Percentiles rank a stretch among this genome's conserved stretches.
Evolutionary conservation across 108 stramenopile species (phyloP).

Genomic region (Nitzschia sp.): DNA sequence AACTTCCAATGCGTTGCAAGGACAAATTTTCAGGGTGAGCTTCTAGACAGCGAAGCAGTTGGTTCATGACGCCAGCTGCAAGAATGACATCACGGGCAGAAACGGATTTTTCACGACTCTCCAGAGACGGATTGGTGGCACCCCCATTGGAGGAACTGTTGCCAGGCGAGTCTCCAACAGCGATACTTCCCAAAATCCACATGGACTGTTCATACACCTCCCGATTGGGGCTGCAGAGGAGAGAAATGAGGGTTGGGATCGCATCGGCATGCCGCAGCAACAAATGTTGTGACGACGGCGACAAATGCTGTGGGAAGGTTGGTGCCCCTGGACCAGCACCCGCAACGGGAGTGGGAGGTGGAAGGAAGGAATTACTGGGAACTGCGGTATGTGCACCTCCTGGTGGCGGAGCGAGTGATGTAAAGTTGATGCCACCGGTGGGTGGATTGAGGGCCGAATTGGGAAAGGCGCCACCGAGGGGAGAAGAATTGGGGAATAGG

Average conservation of each 20-base stretch:
- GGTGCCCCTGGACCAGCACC: not conserved
- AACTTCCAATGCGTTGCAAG: conserved; percentile 76
- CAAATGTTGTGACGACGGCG: conserved; percentile 68
- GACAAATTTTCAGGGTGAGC: conserved; percentile 55
- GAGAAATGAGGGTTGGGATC: conserved; percentile 75
- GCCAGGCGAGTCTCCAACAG: conserved; percentile 63
- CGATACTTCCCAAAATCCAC: conserved; percentile 86
- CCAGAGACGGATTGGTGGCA: conserved; percentile 14
- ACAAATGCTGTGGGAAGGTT: conserved; percentile 57
- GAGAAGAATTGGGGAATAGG: conserved; percentile 32
- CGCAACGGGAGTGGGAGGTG: conserved; percentile 56
- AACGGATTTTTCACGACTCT: conserved; percentile 48
- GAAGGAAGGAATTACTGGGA: conserved; percentile 53
- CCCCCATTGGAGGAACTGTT: conserved; percentile 22
- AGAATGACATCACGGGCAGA: conserved; percentile 79
- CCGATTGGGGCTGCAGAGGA: conserved; percentile 61
- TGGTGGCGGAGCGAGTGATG: conserved; percentile 51
- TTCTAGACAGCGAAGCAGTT: conserved; percentile 68
- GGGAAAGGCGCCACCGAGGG: conserved; percentile 17
- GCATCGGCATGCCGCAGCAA: conserved; percentile 84
- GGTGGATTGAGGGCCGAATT: conserved; percentile 30
- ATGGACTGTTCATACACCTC: conserved; percentile 80
- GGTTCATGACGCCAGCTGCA: conserved; percentile 77
- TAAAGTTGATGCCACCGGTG: conserved; percentile 54
- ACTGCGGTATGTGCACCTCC: conserved; percentile 50